phyloP scores from a whole-genome alignment of 768 basidiomycete genomes.

The Lactarius trivialis region DNA sequence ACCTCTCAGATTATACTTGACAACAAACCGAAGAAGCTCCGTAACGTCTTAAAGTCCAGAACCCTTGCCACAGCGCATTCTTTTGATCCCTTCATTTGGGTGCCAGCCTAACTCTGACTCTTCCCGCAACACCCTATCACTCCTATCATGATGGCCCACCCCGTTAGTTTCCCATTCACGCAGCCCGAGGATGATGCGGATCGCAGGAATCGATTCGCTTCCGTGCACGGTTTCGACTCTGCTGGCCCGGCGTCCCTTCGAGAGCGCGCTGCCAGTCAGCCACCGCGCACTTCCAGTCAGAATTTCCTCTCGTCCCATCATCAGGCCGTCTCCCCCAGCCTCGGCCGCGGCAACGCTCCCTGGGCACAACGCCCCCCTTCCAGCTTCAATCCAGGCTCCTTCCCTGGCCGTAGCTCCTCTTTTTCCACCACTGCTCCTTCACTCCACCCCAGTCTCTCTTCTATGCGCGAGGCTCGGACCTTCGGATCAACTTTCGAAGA shows the following conservation, averaged over 20 bases:
- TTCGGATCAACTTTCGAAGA: slow-evolving; percentile 80
- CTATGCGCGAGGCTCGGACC: slow-evolving; percentile 54
- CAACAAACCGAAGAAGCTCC: slow-evolving; percentile 17
- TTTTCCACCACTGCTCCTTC: slow-evolving; percentile 46
- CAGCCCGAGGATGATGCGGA: slow-evolving; percentile 44
- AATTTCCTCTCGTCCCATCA: slow-evolving; percentile 40
- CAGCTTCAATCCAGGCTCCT: slow-evolving; percentile 38
- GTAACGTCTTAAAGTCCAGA: slow-evolving; percentile 9
- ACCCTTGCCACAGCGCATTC: slow-evolving; percentile 9
- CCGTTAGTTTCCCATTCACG: slow-evolving; percentile 31
- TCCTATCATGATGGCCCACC: slow-evolving; percentile 31
- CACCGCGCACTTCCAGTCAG: slow-evolving; percentile 48
- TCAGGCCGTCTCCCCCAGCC: slow-evolving; percentile 37
- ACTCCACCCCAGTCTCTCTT: slow-evolving; percentile 51
- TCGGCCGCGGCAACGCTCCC: slow-evolving; percentile 38
- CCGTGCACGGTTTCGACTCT: slow-evolving; percentile 36
- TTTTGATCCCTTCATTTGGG: slow-evolving; percentile 2
- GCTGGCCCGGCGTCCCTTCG: slow-evolving; percentile 40
- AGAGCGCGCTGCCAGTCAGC: slow-evolving; percentile 66
- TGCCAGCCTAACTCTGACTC: slow-evolving; percentile 22
- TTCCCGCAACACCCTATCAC: slow-evolving; percentile 21
- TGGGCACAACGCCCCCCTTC: slow-evolving; percentile 44
- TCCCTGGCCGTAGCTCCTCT: slow-evolving; percentile 62
- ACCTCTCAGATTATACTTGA: slow-evolving; percentile 19
- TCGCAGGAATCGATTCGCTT: slow-evolving; percentile 55